Conservation (phyloP, 352 stramenopile genomes). For the Globisporangium iwayamae region DNA sequence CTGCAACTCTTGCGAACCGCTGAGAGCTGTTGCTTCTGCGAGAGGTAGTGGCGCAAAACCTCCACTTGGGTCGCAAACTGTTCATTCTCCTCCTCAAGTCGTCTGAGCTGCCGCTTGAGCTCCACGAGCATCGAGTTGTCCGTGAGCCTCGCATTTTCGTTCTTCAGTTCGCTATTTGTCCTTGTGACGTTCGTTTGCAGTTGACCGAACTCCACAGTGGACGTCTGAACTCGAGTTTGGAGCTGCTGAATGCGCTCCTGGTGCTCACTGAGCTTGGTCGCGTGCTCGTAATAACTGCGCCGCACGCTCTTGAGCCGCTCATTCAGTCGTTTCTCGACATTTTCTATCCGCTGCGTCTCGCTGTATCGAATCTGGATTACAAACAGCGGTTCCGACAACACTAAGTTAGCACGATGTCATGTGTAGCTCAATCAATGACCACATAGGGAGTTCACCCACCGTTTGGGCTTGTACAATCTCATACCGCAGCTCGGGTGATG, state of each 20-base stretch:
- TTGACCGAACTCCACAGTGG: constrained; percentile 19
- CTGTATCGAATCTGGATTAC: constrained; percentile 12
- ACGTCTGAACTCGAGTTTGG: constrained; percentile 20
- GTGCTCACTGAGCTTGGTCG: constrained; percentile 14
- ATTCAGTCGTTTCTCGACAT: constrained; percentile 37
- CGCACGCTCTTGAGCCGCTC: constrained; percentile 21
- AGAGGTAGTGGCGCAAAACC: constrained; percentile 35
- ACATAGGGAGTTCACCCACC: constrained; percentile 8
- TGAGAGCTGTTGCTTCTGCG: constrained; percentile 22
- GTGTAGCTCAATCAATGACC: neutral
- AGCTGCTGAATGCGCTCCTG: constrained; percentile 11
- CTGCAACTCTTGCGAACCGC: neutral
- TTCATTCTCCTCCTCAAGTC: constrained; percentile 41
- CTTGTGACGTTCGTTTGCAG: constrained; percentile 20
- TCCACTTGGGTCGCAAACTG: constrained; percentile 33
- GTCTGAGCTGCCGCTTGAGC: constrained; percentile 39
- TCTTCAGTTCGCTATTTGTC: constrained; percentile 19
- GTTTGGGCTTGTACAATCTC: constrained; percentile 24
- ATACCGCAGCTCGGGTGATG: constrained; percentile 10
- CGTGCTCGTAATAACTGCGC: constrained; percentile 29
- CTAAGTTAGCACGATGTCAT: neutral
- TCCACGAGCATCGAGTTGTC: constrained; percentile 34
- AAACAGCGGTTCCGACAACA: neutral
- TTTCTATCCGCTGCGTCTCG: constrained; percentile 26
- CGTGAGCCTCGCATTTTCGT: constrained; percentile 25